Evolutionary conservation across 345 rosid genomes (phyloP).

Genomic region (Salix suchowensis): DNA sequence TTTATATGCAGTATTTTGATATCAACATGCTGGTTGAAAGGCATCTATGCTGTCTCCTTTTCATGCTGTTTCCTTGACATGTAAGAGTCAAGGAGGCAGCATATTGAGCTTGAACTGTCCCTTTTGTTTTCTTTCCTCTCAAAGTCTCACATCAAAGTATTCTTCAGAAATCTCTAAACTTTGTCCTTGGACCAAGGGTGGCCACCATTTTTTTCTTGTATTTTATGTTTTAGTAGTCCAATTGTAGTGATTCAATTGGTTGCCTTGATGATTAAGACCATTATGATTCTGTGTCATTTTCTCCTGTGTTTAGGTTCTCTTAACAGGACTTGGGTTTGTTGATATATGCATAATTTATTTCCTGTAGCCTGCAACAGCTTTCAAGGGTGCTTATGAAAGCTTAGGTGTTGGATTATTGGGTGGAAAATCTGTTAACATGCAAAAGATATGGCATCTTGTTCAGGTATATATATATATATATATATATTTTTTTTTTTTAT

Average conservation of each 20-base stretch:
- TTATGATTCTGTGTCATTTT: neutral
- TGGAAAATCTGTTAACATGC: conserved; percentile 88
- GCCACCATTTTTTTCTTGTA: neutral
- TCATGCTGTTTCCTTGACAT: neutral
- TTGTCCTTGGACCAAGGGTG: neutral
- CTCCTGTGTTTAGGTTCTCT: neutral
- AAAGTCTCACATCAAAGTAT: neutral
- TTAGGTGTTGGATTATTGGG: conserved; percentile 64
- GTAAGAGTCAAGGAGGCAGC: neutral
- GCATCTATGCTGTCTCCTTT: neutral
- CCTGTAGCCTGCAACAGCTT: conserved; percentile 70
- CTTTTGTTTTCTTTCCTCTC: neutral
- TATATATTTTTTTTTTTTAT: neutral
- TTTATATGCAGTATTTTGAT: neutral
- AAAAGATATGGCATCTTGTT: conserved; percentile 97
- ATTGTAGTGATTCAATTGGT: neutral
- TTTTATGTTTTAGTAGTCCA: neutral
- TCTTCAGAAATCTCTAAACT: neutral
- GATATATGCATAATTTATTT: neutral
- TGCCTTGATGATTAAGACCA: neutral
- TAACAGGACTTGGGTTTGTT: neutral
- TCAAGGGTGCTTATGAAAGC: conserved; percentile 75
- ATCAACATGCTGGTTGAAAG: neutral
- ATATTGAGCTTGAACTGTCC: neutral
- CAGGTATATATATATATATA: no score